Base-by-base conservation (phyloP, 2,329 filamentous ascomycete genomes). In the Blastomyces silverae region DNA sequence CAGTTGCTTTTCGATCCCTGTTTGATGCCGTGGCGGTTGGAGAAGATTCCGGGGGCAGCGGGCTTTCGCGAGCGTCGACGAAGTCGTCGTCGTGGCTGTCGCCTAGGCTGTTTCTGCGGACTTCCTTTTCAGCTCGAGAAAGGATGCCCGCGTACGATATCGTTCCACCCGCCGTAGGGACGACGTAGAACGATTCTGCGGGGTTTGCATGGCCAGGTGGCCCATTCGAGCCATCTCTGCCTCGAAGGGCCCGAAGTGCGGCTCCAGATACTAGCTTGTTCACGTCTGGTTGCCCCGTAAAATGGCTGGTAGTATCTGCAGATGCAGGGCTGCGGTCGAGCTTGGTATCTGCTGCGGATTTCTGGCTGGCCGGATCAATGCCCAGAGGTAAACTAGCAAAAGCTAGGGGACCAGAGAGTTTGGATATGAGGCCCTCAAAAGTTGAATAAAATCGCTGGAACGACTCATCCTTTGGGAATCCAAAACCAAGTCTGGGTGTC, bases 71-170 rank as follows among this genome's bases (percentile, higher is more conserved):
- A 0, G 92, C 93, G 74, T 97, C 92, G 25, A 96, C 91, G 75
- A 97, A 97, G 73, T 93, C 90, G 65, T 95, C 91, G 39, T 92
- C 88, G 42, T 15, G 58, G 28, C 85, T 86, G 39, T 89, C 84
- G n/a, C 87, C 84, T 2, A 84, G 79, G 66, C 81, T 80, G 50
- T 75, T 78, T 31, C 74, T 71, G 34, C 76, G 76, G 8, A 75
- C 73, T 63, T 79, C 75, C 63, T 79, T 81, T 67, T 80, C 77
- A 8, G 78, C 78, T 34, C 80, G 76, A 42, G 77, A 88, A 25
- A 96, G 80, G 62, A 99, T 97, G 67, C 89, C 92, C 56, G 94
- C 92, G 73, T 97, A 99, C 0, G 92, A 94, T 66, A 92, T 89
- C 2, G 92, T 97, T 68, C 93, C 92, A 5, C 94, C 93, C 22